Conservation (phyloP, 805 yeast genomes). For the Kuraishia cidri region DNA sequence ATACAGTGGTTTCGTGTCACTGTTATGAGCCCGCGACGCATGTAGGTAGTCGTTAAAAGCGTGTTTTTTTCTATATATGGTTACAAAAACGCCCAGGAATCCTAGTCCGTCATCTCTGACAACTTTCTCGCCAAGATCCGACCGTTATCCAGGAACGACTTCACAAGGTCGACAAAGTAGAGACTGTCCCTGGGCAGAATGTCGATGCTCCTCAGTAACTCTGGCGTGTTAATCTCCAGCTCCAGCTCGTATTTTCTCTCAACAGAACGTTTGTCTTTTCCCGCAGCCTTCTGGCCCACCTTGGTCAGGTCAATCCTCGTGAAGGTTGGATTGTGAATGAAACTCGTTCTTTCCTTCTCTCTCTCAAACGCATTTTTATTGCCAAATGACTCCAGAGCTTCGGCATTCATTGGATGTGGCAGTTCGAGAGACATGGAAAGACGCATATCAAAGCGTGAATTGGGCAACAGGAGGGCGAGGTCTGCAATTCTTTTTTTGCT, state of each 20-base stretch:
- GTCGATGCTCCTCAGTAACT: slow-evolving; percentile 19
- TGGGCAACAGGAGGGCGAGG: slow-evolving; percentile 64
- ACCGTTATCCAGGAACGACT: slow-evolving; percentile 35
- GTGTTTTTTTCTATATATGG: not conserved
- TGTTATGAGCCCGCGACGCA: no score
- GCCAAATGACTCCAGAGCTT: slow-evolving; percentile 44
- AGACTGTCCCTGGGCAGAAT: slow-evolving; percentile 24
- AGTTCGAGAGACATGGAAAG: slow-evolving; percentile 70
- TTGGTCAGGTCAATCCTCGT: slow-evolving; percentile 68
- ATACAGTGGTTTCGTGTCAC: not conserved
- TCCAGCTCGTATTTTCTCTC: slow-evolving; percentile 21
- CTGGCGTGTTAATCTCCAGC: slow-evolving; percentile 21
- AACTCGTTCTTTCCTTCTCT: slow-evolving; percentile 66
- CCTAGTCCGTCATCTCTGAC: slow-evolving; percentile 8
- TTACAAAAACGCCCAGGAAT: no score
- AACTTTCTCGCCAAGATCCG: slow-evolving; percentile 22
- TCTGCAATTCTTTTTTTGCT: slow-evolving; percentile 71
- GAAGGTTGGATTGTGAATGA: slow-evolving; percentile 63
- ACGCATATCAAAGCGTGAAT: slow-evolving; percentile 68
- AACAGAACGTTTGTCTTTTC: slow-evolving; percentile 8
- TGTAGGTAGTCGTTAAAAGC: no score
- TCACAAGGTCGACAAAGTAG: slow-evolving; percentile 34
- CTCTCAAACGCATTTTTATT: slow-evolving; percentile 43
- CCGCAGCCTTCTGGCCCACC: slow-evolving; percentile 24
- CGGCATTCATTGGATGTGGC: slow-evolving; percentile 48